Base-by-base conservation (phyloP, 192 early-diverging fungal species). In the Umbelopsis ramanniana region DNA sequence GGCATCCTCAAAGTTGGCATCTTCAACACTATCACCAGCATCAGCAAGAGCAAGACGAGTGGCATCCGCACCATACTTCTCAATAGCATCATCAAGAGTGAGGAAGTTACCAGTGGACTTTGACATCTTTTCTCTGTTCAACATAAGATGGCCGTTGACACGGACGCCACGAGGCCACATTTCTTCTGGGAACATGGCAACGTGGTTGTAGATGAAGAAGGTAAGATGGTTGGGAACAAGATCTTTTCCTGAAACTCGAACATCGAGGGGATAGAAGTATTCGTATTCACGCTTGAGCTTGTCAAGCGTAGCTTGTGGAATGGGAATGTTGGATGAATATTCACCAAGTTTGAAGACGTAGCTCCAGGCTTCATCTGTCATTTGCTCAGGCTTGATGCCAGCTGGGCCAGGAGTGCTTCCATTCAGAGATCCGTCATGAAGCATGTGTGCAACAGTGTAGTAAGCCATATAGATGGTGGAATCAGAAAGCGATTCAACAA, bases 401-500 rank as follows among this genome's bases (percentile, higher is more conserved):
- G 90, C 88, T 29, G 89, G 87, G 5, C 96, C 96, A 22, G 84
- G 82, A 29, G 82, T 82, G 50, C 89, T 88, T 52, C 96, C 97
- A 70, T 99, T 89, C 6, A 98, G 83, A n/a, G 88, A 90, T 5
- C 88, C 92, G 81, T 84, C 84, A 73, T 99, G 97, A 22, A 99
- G 85, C 69, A 97, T 81, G 77, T 95, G 94, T 8, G 95, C 89
- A 38, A 99, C 90, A 19, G 98, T 98, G 87, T 99, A 99, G 88
- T 98, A 99, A 37, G 98, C 94, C 98, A 99, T 99, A 84, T 99
- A 99, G 71, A 99, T 98, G 24, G 98, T 99, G 21, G 98, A 99
- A 78, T 99, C 98, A 19, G 91, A 93, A 23, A 99, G 86, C 45
- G 94, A 95, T 85, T 99, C 98, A 71, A 99, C 95, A 77, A 99